Conservation (phyloP, 306 rosid species). For the Quercus bicolor region DNA sequence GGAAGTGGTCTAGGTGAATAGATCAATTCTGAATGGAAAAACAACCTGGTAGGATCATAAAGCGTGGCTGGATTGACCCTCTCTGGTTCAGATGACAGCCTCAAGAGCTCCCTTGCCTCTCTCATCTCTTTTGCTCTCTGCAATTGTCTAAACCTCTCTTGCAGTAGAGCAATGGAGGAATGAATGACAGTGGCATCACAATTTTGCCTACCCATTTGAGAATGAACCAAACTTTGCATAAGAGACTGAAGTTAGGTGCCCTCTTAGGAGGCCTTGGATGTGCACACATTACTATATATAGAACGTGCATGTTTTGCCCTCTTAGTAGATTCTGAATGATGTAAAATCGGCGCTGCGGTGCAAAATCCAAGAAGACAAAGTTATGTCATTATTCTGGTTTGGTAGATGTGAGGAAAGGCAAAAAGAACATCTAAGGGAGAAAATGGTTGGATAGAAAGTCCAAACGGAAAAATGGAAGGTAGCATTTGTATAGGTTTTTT, state of each 20-base stretch:
- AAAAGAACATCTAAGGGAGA: constrained; percentile 16
- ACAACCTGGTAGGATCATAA: constrained; percentile 21
- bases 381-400: no score
- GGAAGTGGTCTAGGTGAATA: constrained; percentile 19
- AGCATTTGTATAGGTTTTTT: constrained; percentile 41
- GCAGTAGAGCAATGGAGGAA: constrained; percentile 50
- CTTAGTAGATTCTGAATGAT: constrained; percentile 23
- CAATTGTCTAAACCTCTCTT: constrained; percentile 47
- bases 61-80: neutral
- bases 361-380: constrained; percentile 29
- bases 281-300: constrained; percentile 10
- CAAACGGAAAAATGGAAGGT: constrained; percentile 30
- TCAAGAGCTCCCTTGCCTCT: constrained; percentile 41
- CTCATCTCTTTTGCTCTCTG: constrained; percentile 51
- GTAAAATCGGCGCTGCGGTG: constrained; percentile 25
- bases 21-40: constrained; percentile 34
- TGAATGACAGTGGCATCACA: constrained; percentile 21
- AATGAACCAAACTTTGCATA: neutral
- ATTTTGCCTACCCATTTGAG: constrained; percentile 34
- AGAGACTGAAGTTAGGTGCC: constrained; percentile 7
- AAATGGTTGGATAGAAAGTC: constrained; percentile 31
- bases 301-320: constrained; percentile 7
- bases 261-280: constrained; percentile 4
- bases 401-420: constrained; percentile 15
- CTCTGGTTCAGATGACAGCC: constrained; percentile 30